Percentiles rank a stretch among this genome's conserved stretches.
Evolutionary conservation across 225 moss, liverwort and hornwort genomes (phyloP).

Genomic region (Bryum argenteum): DNA sequence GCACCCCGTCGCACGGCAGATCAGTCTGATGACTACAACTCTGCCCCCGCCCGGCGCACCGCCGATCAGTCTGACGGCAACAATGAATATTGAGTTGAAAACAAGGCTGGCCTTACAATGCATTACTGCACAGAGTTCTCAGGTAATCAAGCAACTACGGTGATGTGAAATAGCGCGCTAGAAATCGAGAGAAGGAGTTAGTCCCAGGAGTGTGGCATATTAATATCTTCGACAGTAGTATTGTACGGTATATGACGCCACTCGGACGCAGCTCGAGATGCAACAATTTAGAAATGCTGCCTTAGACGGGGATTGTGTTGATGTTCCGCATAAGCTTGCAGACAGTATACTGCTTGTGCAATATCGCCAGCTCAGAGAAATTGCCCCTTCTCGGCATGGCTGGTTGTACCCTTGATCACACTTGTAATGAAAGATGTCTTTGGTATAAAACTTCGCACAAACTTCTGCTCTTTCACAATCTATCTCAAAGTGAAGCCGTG

Average conservation of each 20-base stretch:
- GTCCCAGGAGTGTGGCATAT: neutral
- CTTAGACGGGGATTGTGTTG: neutral
- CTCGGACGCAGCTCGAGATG: slow-evolving; percentile 20
- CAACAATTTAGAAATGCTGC: neutral
- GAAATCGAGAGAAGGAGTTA: neutral
- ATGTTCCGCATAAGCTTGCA: neutral
- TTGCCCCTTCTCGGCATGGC: slow-evolving; percentile 5
- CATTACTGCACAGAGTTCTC: slow-evolving; percentile 17
- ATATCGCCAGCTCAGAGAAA: neutral
- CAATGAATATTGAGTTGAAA: slow-evolving; percentile 1
- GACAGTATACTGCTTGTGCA: neutral
- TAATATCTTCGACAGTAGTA: neutral
- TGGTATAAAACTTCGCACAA: neutral
- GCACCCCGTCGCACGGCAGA: neutral
- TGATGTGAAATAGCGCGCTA: slow-evolving; percentile 3
- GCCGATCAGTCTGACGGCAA: neutral
- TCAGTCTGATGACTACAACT: neutral
- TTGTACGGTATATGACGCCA: neutral
- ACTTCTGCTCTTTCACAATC: neutral
- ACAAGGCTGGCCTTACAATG: neutral
- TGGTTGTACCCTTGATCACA: slow-evolving; percentile 9
- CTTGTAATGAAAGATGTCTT: slow-evolving; percentile 19
- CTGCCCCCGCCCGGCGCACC: neutral
- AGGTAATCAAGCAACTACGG: neutral
- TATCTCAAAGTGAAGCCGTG: neutral